Percentiles rank a stretch among this genome's conserved stretches.
Conservation (phyloP, 2,329 filamentous ascomycete genomes). For the Tolypocladium nubicola region DNA sequence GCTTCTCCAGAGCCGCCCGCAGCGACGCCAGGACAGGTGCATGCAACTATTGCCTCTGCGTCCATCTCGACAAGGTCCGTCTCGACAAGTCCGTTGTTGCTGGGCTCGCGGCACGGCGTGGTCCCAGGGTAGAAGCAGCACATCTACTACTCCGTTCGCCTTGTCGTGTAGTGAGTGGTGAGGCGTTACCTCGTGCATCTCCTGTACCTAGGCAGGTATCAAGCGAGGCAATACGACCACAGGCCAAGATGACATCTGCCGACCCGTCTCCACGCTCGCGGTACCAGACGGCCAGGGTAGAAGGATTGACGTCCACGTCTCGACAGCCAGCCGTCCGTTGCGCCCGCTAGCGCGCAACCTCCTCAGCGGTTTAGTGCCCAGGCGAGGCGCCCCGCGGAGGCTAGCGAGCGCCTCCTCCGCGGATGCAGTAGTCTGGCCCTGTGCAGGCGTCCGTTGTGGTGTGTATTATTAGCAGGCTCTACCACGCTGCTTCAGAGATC, state of each 20-base stretch:
- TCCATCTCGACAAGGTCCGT: not conserved
- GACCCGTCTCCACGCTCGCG: slow-evolving; percentile 1
- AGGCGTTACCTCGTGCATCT: not conserved
- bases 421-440: not conserved
- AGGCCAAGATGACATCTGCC: not conserved
- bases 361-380: not conserved
- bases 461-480: not conserved
- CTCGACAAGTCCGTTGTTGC: not conserved
- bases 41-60: no score
- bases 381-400: not conserved
- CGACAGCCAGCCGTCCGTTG: not conserved
- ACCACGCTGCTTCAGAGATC: not conserved
- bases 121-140: no score
- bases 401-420: not conserved
- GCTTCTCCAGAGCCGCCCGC: not conserved
- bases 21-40: not conserved
- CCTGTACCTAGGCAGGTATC: no score
- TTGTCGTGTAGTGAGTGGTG: not conserved
- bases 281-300: not conserved
- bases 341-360: not conserved
- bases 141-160: no score
- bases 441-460: not conserved
- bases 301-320: not conserved
- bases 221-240: not conserved
- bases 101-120: not conserved